phyloP scores from a whole-genome alignment of 176 grass and related monocot genomes.

The Eleusine coracana region DNA sequence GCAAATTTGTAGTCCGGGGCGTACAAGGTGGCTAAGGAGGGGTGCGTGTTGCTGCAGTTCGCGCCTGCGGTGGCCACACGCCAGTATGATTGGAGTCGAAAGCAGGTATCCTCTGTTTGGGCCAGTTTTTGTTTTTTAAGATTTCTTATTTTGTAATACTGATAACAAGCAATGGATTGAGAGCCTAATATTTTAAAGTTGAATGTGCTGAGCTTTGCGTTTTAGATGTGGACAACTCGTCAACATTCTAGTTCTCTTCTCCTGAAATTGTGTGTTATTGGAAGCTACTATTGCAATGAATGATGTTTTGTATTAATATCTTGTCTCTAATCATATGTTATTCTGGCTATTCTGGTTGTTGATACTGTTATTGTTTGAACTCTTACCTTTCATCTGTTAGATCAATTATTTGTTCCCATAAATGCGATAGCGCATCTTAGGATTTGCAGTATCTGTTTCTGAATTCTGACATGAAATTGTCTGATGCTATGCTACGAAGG shows the following conservation, averaged over 20 bases:
- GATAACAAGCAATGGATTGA: background rate
- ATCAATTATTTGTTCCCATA: background rate
- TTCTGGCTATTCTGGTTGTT: background rate
- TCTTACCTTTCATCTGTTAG: background rate
- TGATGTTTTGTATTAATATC: background rate
- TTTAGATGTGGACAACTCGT: background rate
- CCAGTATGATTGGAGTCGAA: constrained; percentile 87
- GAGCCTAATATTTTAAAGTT: background rate
- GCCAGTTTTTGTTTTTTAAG: background rate
- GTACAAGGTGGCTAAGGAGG: constrained; percentile 87
- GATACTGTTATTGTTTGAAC: background rate
- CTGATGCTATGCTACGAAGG: constrained; percentile 44
- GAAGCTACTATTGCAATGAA: background rate
- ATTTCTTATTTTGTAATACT: background rate
- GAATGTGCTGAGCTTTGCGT: background rate
- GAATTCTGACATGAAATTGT: constrained; percentile 36
- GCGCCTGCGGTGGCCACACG: constrained; percentile 62
- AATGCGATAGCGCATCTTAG: background rate
- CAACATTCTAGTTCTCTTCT: background rate
- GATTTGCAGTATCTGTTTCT: background rate
- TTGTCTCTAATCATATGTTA: background rate
- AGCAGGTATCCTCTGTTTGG: constrained; percentile 58
- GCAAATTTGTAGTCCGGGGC: constrained; percentile 56
- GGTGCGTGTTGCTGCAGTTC: constrained; percentile 88
- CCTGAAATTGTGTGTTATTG: background rate